These are phyloP conservation scores for Aschersonia sp. DNA, from an alignment of 2,329 filamentous ascomycete species.

Conservation along the genomic window DNA sequence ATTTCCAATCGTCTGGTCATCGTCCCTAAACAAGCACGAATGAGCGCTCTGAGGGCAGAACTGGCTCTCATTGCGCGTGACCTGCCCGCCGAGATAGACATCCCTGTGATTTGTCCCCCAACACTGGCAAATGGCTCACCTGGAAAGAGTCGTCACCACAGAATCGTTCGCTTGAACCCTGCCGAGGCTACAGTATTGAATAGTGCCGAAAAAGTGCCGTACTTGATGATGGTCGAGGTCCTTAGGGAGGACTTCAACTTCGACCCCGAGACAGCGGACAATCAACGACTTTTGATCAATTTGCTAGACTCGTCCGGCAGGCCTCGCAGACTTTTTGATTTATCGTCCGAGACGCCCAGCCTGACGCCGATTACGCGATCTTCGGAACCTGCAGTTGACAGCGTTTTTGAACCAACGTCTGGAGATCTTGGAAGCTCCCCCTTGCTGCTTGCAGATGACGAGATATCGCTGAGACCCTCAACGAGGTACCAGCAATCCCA, in stretches of 20 bases:
- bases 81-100: conserved; percentile 69
- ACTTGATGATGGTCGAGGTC: conserved; percentile 73
- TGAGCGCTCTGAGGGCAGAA: conserved; percentile 70
- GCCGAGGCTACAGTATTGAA: conserved; percentile 75
- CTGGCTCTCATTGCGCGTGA: conserved; percentile 69
- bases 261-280: conserved; percentile 59
- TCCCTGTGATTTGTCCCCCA: conserved; percentile 68
- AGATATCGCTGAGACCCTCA: conserved; percentile 16
- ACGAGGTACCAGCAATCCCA: conserved; percentile 14
- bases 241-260: conserved; percentile 72
- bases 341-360: conserved; percentile 50
- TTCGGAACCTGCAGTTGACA: conserved; percentile 41
- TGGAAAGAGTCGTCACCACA: conserved; percentile 62
- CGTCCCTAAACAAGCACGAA: conserved; percentile 65
- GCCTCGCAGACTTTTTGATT: conserved; percentile 49
- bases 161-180: conserved; percentile 70
- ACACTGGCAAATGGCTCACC: conserved; percentile 59
- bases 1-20: conserved; percentile 75
- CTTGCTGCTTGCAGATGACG: conserved; percentile 45
- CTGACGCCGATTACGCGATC: conserved; percentile 25
- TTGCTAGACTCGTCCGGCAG: conserved; percentile 42
- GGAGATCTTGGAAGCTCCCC: conserved; percentile 66
- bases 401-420: conserved; percentile 69
- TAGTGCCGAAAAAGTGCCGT: conserved; percentile 76
- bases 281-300: conserved; percentile 46